A percentile compares a stretch with the other conserved stretches of the same genome.
Evolutionary conservation across 1,284 basidiomycete genomes (phyloP).

Genomic region (Ceratobasidium sp.): DNA sequence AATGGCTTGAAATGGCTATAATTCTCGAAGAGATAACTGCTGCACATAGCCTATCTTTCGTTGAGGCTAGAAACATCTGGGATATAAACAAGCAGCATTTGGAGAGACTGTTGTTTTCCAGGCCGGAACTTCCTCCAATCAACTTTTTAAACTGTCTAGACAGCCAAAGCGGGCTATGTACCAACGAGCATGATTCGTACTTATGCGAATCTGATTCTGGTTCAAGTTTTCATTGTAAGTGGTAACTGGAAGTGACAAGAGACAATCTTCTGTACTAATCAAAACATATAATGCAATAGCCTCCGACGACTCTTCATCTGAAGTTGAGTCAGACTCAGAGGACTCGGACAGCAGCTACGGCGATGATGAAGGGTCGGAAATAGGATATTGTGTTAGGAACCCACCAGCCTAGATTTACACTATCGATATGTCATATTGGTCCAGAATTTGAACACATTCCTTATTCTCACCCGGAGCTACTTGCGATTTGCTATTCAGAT

Average conservation of each 20-base stretch:
- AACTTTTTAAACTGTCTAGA: background rate
- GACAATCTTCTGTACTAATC: background rate
- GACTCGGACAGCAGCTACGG: background rate
- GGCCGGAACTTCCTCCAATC: background rate
- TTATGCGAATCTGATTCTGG: background rate
- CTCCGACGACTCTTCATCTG: background rate
- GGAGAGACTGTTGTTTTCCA: background rate
- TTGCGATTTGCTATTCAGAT: too few species aligned
- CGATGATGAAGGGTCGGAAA: background rate
- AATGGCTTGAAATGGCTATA: background rate
- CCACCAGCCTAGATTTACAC: too few species aligned
- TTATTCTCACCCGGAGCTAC: too few species aligned
- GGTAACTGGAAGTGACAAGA: too few species aligned
- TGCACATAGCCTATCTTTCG: background rate
- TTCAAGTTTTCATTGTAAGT: conserved; percentile 1
- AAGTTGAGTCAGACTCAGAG: too few species aligned
- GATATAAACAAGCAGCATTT: background rate
- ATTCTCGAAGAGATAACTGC: background rate
- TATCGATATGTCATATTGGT: too few species aligned
- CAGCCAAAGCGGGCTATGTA: background rate
- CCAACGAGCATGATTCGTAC: background rate
- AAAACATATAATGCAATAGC: background rate
- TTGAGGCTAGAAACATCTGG: background rate
- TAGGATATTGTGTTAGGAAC: background rate
- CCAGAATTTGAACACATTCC: too few species aligned